Evolutionary conservation across 108 stramenopile species (phyloP), one percentile per base, ranked within the genome.

Genomic region (Conticribra guillardii): DNA sequence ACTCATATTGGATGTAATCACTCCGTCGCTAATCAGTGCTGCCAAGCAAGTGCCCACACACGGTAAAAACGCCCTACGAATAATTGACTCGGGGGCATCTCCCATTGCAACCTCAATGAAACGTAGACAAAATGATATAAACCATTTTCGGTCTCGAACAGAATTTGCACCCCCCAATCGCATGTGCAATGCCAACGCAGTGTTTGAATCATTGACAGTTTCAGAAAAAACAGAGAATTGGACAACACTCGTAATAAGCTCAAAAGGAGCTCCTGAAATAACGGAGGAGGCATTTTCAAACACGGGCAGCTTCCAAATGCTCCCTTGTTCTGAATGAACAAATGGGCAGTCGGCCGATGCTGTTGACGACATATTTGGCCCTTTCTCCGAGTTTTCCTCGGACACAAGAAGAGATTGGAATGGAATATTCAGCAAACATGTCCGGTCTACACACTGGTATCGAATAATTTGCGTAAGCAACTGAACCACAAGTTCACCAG

Each of bases 401-500:
- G 37, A 5, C 8, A 41, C 37, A 5, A 11, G 37, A 41, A 9
- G 37, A 41, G 8, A 41, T 41, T 41, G 5, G 37, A 41, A 41
- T 5, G 37, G 37, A 34, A n/a, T n/a, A n/a, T 19, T 2, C 7
- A 51, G 32, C 49, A 71, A 56, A 26, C 50, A 1, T 18, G 48
- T 18, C 47, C 79, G 69, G 54, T 87, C 83, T 21, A 79, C 85
- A 37, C 85, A 87, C 16, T 73, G 63, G 31, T 73, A 49, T 50
- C 68, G 59, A 32, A 89, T 64, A 2, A 93, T 87, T 45, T 87
- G 76, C 17, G 84, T 80, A 3, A 93, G 51, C 26, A 90, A 68
- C 56, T 79, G 65, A 11, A 90, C 29, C 54, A 93, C 83, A 17
- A 90, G 55, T 54, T 89, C 88, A 9, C 88, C 93, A 0, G 79